phyloP scores from a whole-genome alignment of 768 basidiomycete genomes.

The Suillus luteus region DNA sequence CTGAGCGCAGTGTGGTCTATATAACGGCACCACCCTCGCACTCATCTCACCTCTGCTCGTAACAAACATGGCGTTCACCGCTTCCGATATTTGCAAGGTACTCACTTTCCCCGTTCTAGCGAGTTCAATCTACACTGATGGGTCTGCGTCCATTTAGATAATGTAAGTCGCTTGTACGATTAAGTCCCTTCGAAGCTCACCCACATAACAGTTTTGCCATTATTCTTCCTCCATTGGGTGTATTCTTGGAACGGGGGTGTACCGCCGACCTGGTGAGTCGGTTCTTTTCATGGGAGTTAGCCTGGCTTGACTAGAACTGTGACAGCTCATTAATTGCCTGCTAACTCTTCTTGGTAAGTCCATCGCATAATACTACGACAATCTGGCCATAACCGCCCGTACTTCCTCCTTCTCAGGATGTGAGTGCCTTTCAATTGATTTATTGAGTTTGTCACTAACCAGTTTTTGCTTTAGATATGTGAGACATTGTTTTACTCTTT shows the following conservation, averaged over 20 bases:
- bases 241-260: constrained; percentile 89
- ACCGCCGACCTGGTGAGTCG: constrained; percentile 67
- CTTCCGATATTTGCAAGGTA: constrained; percentile 79
- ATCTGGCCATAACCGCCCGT: not conserved
- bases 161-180: constrained; percentile 36
- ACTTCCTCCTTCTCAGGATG: constrained; percentile 44
- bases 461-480: not conserved
- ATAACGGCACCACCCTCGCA: not conserved
- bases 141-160: constrained; percentile 37
- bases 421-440: constrained; percentile 37
- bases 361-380: not conserved
- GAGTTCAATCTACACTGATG: not conserved
- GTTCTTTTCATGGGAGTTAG: constrained; percentile 1
- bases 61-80: constrained; percentile 63
- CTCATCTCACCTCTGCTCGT: too few relatives aligned
- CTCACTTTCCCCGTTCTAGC: constrained; percentile 29
- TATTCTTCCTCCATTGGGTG: constrained; percentile 80
- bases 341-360: constrained; percentile 69
- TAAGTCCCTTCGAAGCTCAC: constrained; percentile 17
- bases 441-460: not conserved
- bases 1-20: constrained; percentile 3
- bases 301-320: not conserved
- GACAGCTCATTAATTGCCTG: constrained; percentile 69
- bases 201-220: constrained; percentile 54
- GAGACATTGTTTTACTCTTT: not conserved